These are phyloP conservation scores for Sporothrix brasiliensis DNA, from an alignment of 2,329 filamentous ascomycete genomes.

Conservation along the genomic window DNA sequence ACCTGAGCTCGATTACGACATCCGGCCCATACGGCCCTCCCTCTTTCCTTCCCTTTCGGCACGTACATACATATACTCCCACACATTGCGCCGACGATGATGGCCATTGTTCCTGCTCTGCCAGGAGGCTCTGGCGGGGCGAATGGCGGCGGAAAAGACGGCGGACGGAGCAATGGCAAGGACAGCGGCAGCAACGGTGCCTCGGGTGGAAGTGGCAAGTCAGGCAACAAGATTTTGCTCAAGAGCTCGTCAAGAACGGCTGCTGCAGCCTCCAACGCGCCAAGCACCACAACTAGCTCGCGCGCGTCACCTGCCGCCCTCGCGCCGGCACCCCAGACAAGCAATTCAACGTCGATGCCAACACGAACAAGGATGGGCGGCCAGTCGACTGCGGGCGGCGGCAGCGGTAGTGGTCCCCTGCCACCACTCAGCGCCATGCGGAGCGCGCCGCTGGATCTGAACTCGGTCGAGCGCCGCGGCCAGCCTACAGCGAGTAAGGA, in stretches of 20 bases:
- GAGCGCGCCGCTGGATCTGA: constrained; percentile 73
- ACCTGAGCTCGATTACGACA: not conserved
- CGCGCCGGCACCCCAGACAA: constrained; percentile 41
- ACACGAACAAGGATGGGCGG: constrained; percentile 53
- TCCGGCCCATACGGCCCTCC: not conserved
- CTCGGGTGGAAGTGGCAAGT: constrained; percentile 22
- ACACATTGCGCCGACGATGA: constrained; percentile 28
- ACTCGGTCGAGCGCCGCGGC: constrained; percentile 87
- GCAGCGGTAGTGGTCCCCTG: constrained; percentile 45
- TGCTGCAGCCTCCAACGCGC: constrained; percentile 47
- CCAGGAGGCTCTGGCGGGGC: constrained; percentile 21
- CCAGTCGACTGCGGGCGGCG: constrained; percentile 51
- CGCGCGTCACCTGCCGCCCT: constrained; percentile 56
- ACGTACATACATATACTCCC: not conserved
- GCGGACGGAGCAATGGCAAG: constrained; percentile 21
- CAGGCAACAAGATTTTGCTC: constrained; percentile 36
- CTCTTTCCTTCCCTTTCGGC: not conserved
- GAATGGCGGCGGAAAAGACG: constrained; percentile 25
- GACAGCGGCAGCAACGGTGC: constrained; percentile 23
- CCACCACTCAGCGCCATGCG: constrained; percentile 60
- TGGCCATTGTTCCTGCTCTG: constrained; percentile 33
- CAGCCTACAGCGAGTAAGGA: constrained; percentile 77
- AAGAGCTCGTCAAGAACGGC: constrained; percentile 42
- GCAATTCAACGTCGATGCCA: constrained; percentile 46
- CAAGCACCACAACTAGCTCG: constrained; percentile 49